Percentiles rank a stretch among this genome's conserved stretches.
Evolutionary conservation across 257 asterid genomes (phyloP).

Genomic region (Solanum pinnatisectum): DNA sequence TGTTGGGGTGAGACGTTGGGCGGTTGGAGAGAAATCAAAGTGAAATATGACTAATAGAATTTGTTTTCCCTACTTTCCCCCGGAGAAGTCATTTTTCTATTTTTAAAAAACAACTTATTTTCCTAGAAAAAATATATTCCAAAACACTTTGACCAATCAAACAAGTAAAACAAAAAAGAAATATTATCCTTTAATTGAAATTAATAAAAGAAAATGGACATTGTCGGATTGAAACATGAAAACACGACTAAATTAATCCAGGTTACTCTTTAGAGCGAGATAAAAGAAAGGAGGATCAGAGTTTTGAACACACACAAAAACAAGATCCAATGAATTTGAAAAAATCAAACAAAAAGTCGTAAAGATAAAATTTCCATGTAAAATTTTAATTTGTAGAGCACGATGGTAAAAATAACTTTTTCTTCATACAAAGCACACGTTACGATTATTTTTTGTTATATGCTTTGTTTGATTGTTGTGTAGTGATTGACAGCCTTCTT

Average conservation of each 20-base stretch:
- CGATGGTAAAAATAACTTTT: neutral
- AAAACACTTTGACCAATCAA: neutral
- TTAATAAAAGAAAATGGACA: neutral
- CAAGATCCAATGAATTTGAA: neutral
- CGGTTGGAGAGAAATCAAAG: neutral
- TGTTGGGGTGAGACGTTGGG: neutral
- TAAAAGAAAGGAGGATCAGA: neutral
- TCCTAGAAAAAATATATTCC: neutral
- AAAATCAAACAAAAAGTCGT: neutral
- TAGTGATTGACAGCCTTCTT: neutral
- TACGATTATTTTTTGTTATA: neutral
- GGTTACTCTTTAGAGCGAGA: neutral
- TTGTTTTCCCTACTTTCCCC: neutral
- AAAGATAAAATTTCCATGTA: neutral
- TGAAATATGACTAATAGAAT: neutral
- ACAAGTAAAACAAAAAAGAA: neutral
- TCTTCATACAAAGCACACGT: neutral
- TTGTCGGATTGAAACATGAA: neutral
- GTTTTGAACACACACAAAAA: neutral
- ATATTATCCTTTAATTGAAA: neutral
- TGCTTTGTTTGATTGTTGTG: neutral
- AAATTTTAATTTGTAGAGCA: neutral
- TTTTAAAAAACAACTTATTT: neutral
- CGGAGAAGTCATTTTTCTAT: neutral
- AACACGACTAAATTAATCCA: neutral